These are phyloP conservation scores for Hericium rajendrae DNA, from an alignment of 768 basidiomycete species.

Conservation along the genomic window DNA sequence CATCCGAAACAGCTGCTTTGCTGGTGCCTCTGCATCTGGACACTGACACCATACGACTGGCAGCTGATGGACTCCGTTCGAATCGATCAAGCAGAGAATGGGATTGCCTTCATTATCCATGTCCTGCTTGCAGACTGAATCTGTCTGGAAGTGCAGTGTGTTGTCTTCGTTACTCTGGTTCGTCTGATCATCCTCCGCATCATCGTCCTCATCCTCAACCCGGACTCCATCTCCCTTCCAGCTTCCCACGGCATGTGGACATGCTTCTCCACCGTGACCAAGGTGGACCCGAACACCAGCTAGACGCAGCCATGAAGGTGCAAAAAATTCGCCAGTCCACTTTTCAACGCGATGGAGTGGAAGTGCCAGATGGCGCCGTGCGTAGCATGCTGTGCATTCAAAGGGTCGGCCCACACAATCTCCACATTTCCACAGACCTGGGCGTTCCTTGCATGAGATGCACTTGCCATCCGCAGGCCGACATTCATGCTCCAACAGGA, in stretches of 20 bases:
- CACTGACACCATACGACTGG: neutral
- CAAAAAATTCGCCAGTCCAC: neutral
- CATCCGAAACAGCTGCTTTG: neutral
- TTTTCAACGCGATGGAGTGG: slow-evolving; percentile 1
- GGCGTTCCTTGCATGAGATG: neutral
- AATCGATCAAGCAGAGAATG: neutral
- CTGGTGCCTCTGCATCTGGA: neutral
- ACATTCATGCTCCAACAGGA: neutral
- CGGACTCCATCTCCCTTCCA: neutral
- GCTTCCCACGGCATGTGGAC: neutral
- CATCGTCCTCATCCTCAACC: neutral
- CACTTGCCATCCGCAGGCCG: neutral
- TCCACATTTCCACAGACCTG: neutral
- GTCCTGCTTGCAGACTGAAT: neutral
- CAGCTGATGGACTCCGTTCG: neutral
- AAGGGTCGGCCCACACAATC: neutral
- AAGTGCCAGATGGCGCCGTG: neutral
- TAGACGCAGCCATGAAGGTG: neutral
- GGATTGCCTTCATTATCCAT: neutral
- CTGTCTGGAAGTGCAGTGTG: neutral
- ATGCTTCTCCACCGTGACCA: neutral
- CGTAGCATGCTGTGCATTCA: neutral
- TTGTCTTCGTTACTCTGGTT: neutral
- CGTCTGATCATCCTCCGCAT: neutral
- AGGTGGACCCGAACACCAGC: neutral